Conservation (phyloP, 768 basidiomycete genomes). For the Amanita fuliginea region DNA sequence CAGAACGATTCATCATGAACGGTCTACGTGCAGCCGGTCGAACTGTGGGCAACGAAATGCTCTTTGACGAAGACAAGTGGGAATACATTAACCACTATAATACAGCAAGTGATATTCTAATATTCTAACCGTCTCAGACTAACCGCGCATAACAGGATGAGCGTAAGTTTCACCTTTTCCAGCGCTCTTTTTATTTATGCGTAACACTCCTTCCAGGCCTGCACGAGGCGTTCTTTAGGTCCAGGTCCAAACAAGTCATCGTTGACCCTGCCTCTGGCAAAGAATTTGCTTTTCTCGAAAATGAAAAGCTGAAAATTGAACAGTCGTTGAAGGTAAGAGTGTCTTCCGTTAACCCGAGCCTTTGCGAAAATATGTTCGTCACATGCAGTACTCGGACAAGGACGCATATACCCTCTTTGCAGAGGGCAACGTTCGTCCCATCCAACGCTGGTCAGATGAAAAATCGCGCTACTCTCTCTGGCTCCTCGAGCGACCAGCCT, state of each 20-base stretch:
- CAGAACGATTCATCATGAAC: conserved; percentile 76
- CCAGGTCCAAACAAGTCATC: conserved; percentile 48
- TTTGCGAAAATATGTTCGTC: background rate
- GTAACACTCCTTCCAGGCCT: conserved; percentile 32
- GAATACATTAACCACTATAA: conserved; percentile 56
- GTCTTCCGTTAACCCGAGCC: background rate
- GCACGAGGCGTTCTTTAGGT: conserved; percentile 80
- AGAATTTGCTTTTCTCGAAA: conserved; percentile 44
- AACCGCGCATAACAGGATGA: conserved; percentile 13
- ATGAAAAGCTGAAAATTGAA: conserved; percentile 80
- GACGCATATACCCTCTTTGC: conserved; percentile 66
- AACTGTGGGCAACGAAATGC: conserved; percentile 50
- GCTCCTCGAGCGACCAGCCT: conserved; percentile 81
- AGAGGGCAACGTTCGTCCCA: conserved; percentile 65
- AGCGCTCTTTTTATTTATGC: background rate
- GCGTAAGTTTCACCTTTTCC: conserved; percentile 13
- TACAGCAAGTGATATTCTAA: conserved; percentile 20
- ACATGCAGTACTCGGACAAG: conserved; percentile 59
- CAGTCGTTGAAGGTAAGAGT: conserved; percentile 68
- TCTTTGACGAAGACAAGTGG: conserved; percentile 65
- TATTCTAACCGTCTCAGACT: background rate
- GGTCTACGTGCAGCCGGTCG: conserved; percentile 62
- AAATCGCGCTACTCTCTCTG: conserved; percentile 70
- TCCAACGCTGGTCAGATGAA: conserved; percentile 79
- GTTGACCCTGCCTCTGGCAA: conserved; percentile 33